A percentile compares a stretch with the other conserved stretches of the same genome.
Evolutionary conservation across 75 land plant species (phyloP).

Genomic region (Adiantum capillusveneris): DNA sequence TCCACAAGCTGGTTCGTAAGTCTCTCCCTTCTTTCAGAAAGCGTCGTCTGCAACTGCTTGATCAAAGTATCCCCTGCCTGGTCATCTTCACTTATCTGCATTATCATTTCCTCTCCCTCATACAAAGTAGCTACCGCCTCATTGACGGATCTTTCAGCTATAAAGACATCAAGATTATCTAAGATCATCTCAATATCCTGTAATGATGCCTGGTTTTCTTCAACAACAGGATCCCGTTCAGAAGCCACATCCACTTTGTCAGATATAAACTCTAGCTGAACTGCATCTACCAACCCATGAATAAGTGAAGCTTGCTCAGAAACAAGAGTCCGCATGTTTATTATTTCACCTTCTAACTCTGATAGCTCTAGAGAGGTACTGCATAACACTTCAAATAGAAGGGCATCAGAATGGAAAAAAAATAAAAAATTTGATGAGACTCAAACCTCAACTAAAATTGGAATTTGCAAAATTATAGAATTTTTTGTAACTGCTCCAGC

Average conservation of each 20-base stretch:
- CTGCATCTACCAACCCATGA: slow-evolving; percentile 13
- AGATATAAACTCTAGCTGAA: not conserved
- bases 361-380: slow-evolving; percentile 25
- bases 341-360: slow-evolving; percentile 18
- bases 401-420: too few species aligned
- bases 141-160: slow-evolving; percentile 16
- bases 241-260: not conserved
- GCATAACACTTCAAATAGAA: slow-evolving; percentile 1
- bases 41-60: not conserved
- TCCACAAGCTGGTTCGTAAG: slow-evolving; percentile 12
- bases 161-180: slow-evolving; percentile 11
- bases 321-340: slow-evolving; percentile 23
- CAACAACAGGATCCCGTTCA: not conserved
- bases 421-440: too few species aligned
- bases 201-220: not conserved
- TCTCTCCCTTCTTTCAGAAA: slow-evolving; percentile 9
- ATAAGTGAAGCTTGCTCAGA: slow-evolving; percentile 17
- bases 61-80: not conserved
- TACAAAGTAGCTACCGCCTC: slow-evolving; percentile 7
- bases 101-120: slow-evolving; percentile 9
- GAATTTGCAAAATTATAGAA: too few species aligned
- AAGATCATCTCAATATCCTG: not conserved
- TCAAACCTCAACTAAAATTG: too few species aligned
- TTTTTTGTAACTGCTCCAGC: too few species aligned
- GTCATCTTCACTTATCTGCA: not conserved